Evolutionary conservation across 1,284 basidiomycete genomes (phyloP), one percentile per base, ranked within the genome.

Genomic region (Ceratobasidium theobromae): DNA sequence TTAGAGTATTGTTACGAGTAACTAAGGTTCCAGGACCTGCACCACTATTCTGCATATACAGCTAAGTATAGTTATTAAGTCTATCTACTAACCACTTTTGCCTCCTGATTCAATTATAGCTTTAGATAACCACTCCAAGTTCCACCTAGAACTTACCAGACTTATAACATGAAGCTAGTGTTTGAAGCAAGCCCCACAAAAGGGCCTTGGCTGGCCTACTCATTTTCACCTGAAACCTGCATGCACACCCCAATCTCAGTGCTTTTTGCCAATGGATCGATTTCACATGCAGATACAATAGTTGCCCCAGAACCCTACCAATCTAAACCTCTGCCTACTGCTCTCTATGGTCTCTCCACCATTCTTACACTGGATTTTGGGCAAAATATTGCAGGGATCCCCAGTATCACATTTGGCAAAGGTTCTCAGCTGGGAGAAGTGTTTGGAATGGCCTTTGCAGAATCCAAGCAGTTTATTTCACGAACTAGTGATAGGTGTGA

Each of bases 401-500:
- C 58, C 18, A 62, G 46, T 3, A 62, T 62, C 14, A 62, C 58
- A 25, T 62, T 62, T 30, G 58, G 58, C 4, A 33, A 62, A 28
- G 58, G 23, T 14, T 62, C 58, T 3, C n/a, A 49, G 3, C 46
- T 46, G 27, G 58, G 46, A 30, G 46, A 62, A 33, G 21, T 62
- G n/a, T 62, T 62, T 51, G 58, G 58, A 16, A 40, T 62, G 46
- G 58, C 46, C 2, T 62, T 62, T 30, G 58, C 58, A 9, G 58
- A 62, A 33, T 49, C 43, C 25, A 62, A 62, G 27, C 58, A 62
- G 27, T 62, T 62, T 14, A 48, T 62, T 18, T 62, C 58, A 18
- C 28, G 58, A 21, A 62, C 58, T 9, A 62, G 58, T 51, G 58
- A 62, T 51, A 46, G 58, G 58, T 62, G n/a, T 21, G 30, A 4